A percentile compares a stretch with the other conserved stretches of the same genome.
Evolutionary conservation across 257 asterid genomes (phyloP).

Genomic region (Solanum etuberosum): DNA sequence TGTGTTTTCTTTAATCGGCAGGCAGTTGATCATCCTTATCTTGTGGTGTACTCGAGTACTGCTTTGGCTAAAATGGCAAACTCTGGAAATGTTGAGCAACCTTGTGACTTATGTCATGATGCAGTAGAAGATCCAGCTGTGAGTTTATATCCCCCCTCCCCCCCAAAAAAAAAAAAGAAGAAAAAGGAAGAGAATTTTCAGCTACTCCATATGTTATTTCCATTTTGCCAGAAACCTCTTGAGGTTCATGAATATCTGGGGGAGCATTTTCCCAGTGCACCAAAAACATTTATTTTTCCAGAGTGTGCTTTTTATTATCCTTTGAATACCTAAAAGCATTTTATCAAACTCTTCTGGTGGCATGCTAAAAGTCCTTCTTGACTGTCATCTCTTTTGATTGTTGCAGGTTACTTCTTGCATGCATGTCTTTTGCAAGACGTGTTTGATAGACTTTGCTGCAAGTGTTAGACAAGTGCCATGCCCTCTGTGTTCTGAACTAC

Average conservation of each 20-base stretch:
- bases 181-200: not conserved
- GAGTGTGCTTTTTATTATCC: not conserved
- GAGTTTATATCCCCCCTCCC: not conserved
- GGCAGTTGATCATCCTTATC: constrained; percentile 98
- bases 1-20: not conserved
- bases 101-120: constrained; percentile 60
- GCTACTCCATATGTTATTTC: not conserved
- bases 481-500: constrained; percentile 76
- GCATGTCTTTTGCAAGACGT: constrained; percentile 76
- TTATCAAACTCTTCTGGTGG: not conserved
- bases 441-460: constrained; percentile 65
- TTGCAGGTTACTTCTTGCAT: constrained; percentile 66
- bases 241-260: not conserved
- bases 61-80: constrained; percentile 44
- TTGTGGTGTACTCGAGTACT: constrained; percentile 65
- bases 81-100: constrained; percentile 24
- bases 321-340: not conserved
- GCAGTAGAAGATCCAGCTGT: constrained; percentile 66
- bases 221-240: not conserved
- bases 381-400: not conserved
- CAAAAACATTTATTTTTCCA: not conserved
- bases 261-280: not conserved
- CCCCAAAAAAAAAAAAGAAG: not conserved
- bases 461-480: constrained; percentile 54
- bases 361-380: not conserved